Evolutionary conservation across 1,284 basidiomycete genomes (phyloP).

Genomic region (Irpex rosettiformis): DNA sequence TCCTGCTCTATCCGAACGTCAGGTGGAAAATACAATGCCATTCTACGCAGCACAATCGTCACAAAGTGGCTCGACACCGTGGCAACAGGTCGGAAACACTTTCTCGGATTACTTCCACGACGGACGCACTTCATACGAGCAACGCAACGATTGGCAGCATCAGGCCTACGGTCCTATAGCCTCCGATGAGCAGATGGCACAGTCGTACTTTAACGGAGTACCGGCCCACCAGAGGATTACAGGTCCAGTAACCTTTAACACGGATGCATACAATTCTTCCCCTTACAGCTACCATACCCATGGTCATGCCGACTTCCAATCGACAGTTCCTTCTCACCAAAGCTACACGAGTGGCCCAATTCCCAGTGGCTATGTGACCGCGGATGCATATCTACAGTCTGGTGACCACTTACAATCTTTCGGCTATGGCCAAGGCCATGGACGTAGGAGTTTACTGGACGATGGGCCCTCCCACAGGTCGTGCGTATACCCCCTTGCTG

Average conservation of each 20-base stretch:
- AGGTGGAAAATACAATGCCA: slow-evolving; percentile 3
- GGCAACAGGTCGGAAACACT: slow-evolving; percentile 12
- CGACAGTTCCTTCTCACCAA: slow-evolving; percentile 17
- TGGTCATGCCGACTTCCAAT: slow-evolving; percentile 10
- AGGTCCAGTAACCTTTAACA: slow-evolving; percentile 8
- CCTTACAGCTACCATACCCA: slow-evolving; percentile 15
- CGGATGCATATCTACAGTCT: slow-evolving; percentile 13
- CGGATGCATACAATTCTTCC: slow-evolving; percentile 12
- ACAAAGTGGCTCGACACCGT: slow-evolving; percentile 13
- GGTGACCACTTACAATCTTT: slow-evolving; percentile 13
- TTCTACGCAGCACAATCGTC: slow-evolving; percentile 10
- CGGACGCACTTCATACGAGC: slow-evolving; percentile 7
- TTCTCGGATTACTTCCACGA: slow-evolving; percentile 13
- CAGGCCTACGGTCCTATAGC: slow-evolving; percentile 11
- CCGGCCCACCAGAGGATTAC: slow-evolving; percentile 11
- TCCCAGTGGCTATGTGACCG: slow-evolving; percentile 14
- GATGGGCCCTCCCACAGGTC: slow-evolving; percentile 10
- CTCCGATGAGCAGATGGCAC: slow-evolving; percentile 7
- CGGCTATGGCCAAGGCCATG: slow-evolving; percentile 12
- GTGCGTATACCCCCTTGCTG: slow-evolving; percentile 8
- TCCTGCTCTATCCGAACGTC: slow-evolving; percentile 12
- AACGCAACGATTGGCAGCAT: slow-evolving; percentile 16
- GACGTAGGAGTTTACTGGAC: slow-evolving; percentile 2
- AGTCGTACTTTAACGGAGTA: slow-evolving; percentile 9
- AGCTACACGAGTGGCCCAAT: slow-evolving; percentile 17